Base-by-base conservation (phyloP, 164 flowering plant genomes). In the Nymphaea colorata region DNA sequence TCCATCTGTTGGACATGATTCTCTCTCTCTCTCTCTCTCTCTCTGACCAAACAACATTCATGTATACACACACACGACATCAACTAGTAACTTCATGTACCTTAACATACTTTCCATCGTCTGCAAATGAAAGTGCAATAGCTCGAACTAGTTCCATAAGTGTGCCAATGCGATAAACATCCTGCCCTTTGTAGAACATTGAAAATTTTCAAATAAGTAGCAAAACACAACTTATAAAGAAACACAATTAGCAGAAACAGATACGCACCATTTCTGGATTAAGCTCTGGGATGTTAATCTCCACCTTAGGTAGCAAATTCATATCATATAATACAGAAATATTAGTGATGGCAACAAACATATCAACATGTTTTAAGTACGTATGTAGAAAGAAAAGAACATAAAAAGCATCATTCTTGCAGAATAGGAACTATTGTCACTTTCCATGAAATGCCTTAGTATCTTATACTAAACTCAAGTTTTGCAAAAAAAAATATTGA, bases 161-260 rank as follows among this genome's bases (percentile, higher is more conserved):
- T n/a, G 98, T 93, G 70, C 98, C 98, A 69, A 93, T 93, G 72
- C 96, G 86, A 78, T 93, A 93, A 74, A 93, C 96, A 86, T 90
- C 98, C 96, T 93, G 86, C 61, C 73, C 79, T n/a, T 74, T 62
- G 77, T 43, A 78, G 72, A 62, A 74, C 51, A 64, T 69, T 41
- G 68, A 72, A 62, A n/a, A 63, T n/a, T 59, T 8, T 62, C 18
- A 3, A 18, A 17, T 18, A 43, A 43, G 63, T n/a, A 10, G 11
- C 25, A 61, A 17, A 41, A 25, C 4, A 62, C 4, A 61, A 36
- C 41, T 17, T n/a, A 61, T 17, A n/a, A 61, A 36, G 36, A 17
- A 47, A 15, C 65, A 71, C 55, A 25, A 41, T 12, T 41, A 61
- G 5, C n/a, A 71, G 59, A 42, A 69, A 53, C 70, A 7, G 51